Percentiles rank a stretch among this genome's conserved stretches.
Evolutionary conservation across 495 filamentous ascomycete species (phyloP).

Genomic region (Aspergillus sparsus): DNA sequence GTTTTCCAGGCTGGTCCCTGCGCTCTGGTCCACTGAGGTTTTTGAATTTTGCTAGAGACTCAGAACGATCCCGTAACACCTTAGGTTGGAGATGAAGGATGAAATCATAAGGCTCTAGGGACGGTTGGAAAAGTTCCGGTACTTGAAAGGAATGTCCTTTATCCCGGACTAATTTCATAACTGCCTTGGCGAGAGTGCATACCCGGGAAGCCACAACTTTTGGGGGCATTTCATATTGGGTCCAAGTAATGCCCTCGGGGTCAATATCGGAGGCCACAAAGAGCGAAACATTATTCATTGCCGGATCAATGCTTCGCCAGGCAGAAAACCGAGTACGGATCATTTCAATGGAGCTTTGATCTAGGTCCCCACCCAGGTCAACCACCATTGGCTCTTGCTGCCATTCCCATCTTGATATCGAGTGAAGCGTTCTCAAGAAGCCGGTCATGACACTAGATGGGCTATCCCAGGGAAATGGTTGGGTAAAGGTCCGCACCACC

Average conservation of each 20-base stretch:
- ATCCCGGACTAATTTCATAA: slow-evolving; percentile 59
- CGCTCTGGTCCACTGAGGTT: slow-evolving; percentile 54
- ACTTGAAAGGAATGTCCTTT: slow-evolving; percentile 57
- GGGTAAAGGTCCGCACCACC: slow-evolving; percentile 71
- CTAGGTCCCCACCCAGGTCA: slow-evolving; percentile 65
- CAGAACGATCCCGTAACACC: slow-evolving; percentile 30
- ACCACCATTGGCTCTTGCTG: slow-evolving; percentile 75
- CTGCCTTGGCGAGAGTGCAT: slow-evolving; percentile 74
- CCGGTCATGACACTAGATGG: slow-evolving; percentile 80
- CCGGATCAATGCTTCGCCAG: slow-evolving; percentile 80
- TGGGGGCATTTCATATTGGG: slow-evolving; percentile 63
- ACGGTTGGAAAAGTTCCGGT: slow-evolving; percentile 65
- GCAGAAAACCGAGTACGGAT: slow-evolving; percentile 74
- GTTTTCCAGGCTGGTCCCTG: slow-evolving; percentile 28
- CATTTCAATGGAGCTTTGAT: slow-evolving; percentile 45
- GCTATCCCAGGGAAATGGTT: slow-evolving; percentile 75
- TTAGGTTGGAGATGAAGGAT: slow-evolving; percentile 67
- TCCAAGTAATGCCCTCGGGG: slow-evolving; percentile 75
- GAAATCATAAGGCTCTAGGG: slow-evolving; percentile 79
- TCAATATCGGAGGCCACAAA: slow-evolving; percentile 82
- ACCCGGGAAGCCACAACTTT: slow-evolving; percentile 86
- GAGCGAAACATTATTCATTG: slow-evolving; percentile 78
- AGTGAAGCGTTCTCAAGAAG: slow-evolving; percentile 75
- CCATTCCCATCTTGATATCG: slow-evolving; percentile 91
- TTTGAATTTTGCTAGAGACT: slow-evolving; percentile 60